Evolutionary conservation across 2,329 filamentous ascomycete genomes (phyloP), one percentile per base, ranked within the genome.

Genomic region (Pseudogymnoascus sp.): DNA sequence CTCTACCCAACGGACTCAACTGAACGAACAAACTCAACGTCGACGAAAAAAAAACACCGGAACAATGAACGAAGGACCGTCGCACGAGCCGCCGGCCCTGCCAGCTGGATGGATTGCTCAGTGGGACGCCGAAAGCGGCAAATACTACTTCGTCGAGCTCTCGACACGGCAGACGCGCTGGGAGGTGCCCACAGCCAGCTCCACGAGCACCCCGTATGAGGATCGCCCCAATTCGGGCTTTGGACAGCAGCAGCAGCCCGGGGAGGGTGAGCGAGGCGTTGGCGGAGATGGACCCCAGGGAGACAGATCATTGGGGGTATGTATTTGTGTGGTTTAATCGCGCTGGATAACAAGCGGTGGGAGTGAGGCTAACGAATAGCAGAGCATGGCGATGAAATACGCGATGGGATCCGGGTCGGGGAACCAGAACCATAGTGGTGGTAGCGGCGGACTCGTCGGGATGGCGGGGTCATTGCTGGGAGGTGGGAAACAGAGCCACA

Each of bases 101-200:
- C 85, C 85, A 59, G 75, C 83, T 11, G 85, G 85, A 69, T 88
- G 85, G 85, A 88, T 87, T 70, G 84, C 85, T 63, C 85, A 88
- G 75, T 88, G 85, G 85, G 85, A 88, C 71, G 82, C 80, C 65
- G 72, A 78, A 63, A 84, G 80, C 73, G 82, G 78, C 72, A 87
- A 87, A 73, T 88, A 88, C 72, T 88, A 88, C 74, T 88, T 84
- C 72, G 87, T 90, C 60, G 86, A 90, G 74, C 82, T 90, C 62
- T 86, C 85, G 61, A 90, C 87, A 6, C 87, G 87, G 58, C 79
- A 83, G 38, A 89, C 87, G 66, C 87, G 90, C 74, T 90, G 88
- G 87, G 87, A 90, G n/a, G 80, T 82, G 33, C 87, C 87, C 33
- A 89, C 84, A 12, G 6, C 84, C 83, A 49, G 80, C 82, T 21